Conservation (phyloP, 129 eudicot species). For the carrot (Daucus carota) region DH1_v3.0 NC_030381.2:7948001-7948500, state of each 20-base stretch:
- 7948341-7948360: constrained; percentile 4
- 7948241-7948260: constrained; percentile 19
- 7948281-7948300: constrained; percentile 10
- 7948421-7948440: not conserved
- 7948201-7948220: constrained; percentile 14
- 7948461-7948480: not conserved
- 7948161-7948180: constrained; percentile 30
- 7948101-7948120: constrained; percentile 19
- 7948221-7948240: constrained; percentile 24
- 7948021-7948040: constrained; percentile 32
- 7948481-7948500: no score
- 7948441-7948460: not conserved
- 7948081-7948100: constrained; percentile 20
- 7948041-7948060: constrained; percentile 27
- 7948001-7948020: constrained; percentile 6
- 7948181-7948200: constrained; percentile 12
- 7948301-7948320: constrained; percentile 10
- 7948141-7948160: constrained; percentile 17
- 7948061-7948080: constrained; percentile 18
- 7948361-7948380: not conserved
- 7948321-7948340: constrained; percentile 13
- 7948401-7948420: not conserved
- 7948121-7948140: constrained; percentile 15
- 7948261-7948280: constrained; percentile 11
- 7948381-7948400: no score